These are phyloP conservation scores for Puccinia triticina DNA, from an alignment of 1,284 basidiomycete species.

Conservation along the genomic window DNA sequence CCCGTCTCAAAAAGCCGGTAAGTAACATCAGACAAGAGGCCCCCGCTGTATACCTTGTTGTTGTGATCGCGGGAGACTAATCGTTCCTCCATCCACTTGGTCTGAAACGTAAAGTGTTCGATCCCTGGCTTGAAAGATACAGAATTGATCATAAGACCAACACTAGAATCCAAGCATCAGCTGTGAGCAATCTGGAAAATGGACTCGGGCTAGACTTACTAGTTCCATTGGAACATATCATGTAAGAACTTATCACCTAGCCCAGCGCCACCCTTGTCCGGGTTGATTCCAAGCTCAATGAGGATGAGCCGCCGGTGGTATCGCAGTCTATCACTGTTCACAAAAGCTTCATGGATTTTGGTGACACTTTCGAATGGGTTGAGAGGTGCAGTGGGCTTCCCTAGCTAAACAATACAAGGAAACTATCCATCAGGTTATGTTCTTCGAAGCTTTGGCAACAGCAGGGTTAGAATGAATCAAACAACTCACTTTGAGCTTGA, in stretches of 20 bases:
- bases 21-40: too few species aligned
- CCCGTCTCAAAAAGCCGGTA: too few species aligned
- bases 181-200: background rate
- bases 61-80: background rate
- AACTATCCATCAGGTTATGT: too few species aligned
- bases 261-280: background rate
- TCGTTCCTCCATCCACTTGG: background rate
- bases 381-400: background rate
- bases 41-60: background rate
- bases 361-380: too few species aligned
- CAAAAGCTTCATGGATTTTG: background rate
- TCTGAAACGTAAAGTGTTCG: constrained; percentile 22
- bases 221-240: constrained; percentile 4
- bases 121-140: background rate
- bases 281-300: background rate
- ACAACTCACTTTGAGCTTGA: background rate
- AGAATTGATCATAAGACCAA: background rate
- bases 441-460: too few species aligned
- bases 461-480: background rate
- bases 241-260: too few species aligned
- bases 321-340: background rate
- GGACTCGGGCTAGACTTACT: background rate
- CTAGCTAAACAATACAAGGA: background rate
- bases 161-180: background rate
- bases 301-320: background rate